Base-by-base conservation (phyloP, 106 monocot genomes). In the Phalaenopsis equestris region DNA sequence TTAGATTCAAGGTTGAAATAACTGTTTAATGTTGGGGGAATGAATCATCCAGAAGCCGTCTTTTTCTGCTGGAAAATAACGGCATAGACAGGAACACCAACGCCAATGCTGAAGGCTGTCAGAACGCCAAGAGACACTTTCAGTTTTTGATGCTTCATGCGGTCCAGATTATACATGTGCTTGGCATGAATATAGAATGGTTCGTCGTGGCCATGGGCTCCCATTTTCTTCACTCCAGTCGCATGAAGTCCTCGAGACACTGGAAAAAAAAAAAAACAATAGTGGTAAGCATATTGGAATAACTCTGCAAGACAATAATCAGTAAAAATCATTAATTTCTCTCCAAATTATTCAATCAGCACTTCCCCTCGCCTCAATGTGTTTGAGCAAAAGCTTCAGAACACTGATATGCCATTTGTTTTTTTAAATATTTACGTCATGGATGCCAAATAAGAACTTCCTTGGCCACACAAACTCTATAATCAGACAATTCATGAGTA, bases 91-190 rank as follows among this genome's bases (percentile, higher is more conserved):
- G 97, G 97, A 55, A 97, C 90, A 41, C 41, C 92, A 2, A 94
- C 89, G 9, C 97, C 97, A n/a, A 97, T 89, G 83, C 92, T 86
- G 87, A 97, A 83, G 58, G 81, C 90, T 17, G 89, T 30, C 3
- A 97, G 83, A 21, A 97, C 97, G 0, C 78, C 74, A 5, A 94
- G 86, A 76, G 84, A 45, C 82, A 94, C 77, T 73, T 87, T 94
- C 36, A 94, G 78, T n/a, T 83, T 83, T 81, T 90, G 97, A 61
- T 97, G 49, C 78, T 90, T 94, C 94, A 97, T 97, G 77, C 87
- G 85, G 76, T 94, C 89, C 75, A 97, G 72, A 80, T 97, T 97
- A 86, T 97, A 97, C 97, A 97, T 97, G 86, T 97, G 94, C 85
- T 94, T 97, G 18, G 97, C 87, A 55, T 97, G 97, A 38, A 94